Percentiles rank a stretch among this genome's conserved stretches.
These are phyloP conservation scores for Fusarium burgessii DNA, from an alignment of 2,329 filamentous ascomycete genomes.

Conservation along the genomic window DNA sequence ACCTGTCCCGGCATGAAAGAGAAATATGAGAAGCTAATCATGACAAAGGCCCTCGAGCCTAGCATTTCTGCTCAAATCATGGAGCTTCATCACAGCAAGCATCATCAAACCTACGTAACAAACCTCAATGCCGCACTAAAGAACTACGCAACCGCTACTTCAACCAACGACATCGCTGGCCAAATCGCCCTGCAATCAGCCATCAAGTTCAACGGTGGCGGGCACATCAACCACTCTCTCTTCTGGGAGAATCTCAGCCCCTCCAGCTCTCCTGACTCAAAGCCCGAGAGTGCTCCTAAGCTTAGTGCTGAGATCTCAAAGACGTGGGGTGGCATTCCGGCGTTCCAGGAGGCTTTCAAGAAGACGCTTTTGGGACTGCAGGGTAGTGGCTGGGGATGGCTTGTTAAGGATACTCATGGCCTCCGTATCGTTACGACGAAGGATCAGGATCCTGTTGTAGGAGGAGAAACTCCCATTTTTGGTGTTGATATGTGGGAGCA, in stretches of 20 bases:
- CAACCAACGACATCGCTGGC: slow-evolving; percentile 68
- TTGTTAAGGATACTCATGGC: slow-evolving; percentile 72
- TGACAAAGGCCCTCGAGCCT: slow-evolving; percentile 73
- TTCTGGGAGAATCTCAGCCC: slow-evolving; percentile 90
- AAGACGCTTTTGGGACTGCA: slow-evolving; percentile 77
- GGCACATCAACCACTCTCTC: slow-evolving; percentile 92
- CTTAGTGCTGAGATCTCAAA: slow-evolving; percentile 71
- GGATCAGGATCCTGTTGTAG: slow-evolving; percentile 82
- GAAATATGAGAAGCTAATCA: background rate
- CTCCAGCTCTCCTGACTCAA: slow-evolving; percentile 66
- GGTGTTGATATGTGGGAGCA: slow-evolving; percentile 96
- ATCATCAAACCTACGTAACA: slow-evolving; percentile 82
- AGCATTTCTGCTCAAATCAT: slow-evolving; percentile 83
- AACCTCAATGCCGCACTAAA: slow-evolving; percentile 77
- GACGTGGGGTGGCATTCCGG: slow-evolving; percentile 76
- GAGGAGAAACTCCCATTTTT: slow-evolving; percentile 74
- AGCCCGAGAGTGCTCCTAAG: slow-evolving; percentile 65
- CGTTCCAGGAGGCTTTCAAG: slow-evolving; percentile 75
- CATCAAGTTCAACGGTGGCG: slow-evolving; percentile 90
- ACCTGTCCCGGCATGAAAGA: no score
- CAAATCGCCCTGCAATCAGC: slow-evolving; percentile 76
- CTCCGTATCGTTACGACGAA: slow-evolving; percentile 84
- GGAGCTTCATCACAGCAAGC: slow-evolving; percentile 83
- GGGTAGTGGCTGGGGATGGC: slow-evolving; percentile 90
- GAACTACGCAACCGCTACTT: slow-evolving; percentile 68